Conservation (phyloP, 2,329 filamentous ascomycete species). For the Ophiostoma populinum region DNA sequence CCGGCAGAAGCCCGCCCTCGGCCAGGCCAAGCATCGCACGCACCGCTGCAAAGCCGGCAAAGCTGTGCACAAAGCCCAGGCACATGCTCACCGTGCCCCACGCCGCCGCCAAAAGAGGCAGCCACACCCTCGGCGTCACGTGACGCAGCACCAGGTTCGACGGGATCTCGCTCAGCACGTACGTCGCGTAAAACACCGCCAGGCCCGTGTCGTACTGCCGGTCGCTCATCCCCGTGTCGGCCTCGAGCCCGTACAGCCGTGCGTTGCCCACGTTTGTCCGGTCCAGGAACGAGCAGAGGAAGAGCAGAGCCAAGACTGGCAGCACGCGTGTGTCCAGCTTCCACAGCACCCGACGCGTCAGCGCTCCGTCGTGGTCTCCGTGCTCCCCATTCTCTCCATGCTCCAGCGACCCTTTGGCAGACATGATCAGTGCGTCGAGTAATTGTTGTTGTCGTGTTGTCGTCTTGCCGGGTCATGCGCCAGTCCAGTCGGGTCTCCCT, state of each 20-base stretch:
- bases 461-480: not conserved
- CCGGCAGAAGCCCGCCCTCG: slow-evolving; percentile 48
- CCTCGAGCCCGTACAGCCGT: slow-evolving; percentile 44
- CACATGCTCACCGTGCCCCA: slow-evolving; percentile 45
- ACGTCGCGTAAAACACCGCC: slow-evolving; percentile 47
- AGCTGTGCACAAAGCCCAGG: slow-evolving; percentile 34
- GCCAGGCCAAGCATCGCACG: slow-evolving; percentile 43
- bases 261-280: slow-evolving; percentile 61
- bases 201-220: slow-evolving; percentile 47
- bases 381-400: slow-evolving; percentile 18
- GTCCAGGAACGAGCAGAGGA: slow-evolving; percentile 47
- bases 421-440: no score
- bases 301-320: slow-evolving; percentile 44
- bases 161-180: slow-evolving; percentile 44
- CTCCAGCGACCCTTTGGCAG: no score
- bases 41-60: slow-evolving; percentile 41
- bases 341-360: slow-evolving; percentile 28
- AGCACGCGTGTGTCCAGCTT: slow-evolving; percentile 43
- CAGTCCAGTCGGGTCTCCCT: no score
- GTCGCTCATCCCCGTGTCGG: slow-evolving; percentile 36
- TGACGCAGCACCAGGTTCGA: slow-evolving; percentile 47
- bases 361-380: not conserved
- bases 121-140: slow-evolving; percentile 40
- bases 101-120: slow-evolving; percentile 34
- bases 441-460: slow-evolving; percentile 1